Evolutionary conservation across 768 basidiomycete species (phyloP).

Genomic region (Suillus discolor): DNA sequence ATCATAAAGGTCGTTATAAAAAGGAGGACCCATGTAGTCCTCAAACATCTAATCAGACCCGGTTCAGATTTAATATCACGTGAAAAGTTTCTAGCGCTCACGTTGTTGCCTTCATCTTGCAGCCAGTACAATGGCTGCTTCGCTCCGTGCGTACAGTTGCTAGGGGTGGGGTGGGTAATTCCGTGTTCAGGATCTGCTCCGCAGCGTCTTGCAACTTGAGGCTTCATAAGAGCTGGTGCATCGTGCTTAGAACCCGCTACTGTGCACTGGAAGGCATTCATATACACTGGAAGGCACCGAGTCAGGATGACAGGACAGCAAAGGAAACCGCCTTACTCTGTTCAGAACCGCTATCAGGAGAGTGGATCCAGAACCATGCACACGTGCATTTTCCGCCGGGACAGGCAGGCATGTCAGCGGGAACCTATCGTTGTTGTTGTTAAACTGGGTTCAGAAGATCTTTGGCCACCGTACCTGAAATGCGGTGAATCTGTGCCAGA

Average conservation of each 20-base stretch:
- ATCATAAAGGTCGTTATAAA: slow-evolving; percentile 41
- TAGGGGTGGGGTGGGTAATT: slow-evolving; percentile 21
- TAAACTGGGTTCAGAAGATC: slow-evolving; percentile 38
- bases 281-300: slow-evolving; percentile 30
- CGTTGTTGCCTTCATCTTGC: slow-evolving; percentile 42
- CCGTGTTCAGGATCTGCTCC: slow-evolving; percentile 31
- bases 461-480: slow-evolving; percentile 40
- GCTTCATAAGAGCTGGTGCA: slow-evolving; percentile 33
- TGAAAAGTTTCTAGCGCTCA: slow-evolving; percentile 20
- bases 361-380: slow-evolving; percentile 45
- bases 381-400: slow-evolving; percentile 46
- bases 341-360: slow-evolving; percentile 34
- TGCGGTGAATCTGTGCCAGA: slow-evolving; percentile 41
- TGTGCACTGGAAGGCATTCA: slow-evolving; percentile 45
- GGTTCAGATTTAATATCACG: background rate
- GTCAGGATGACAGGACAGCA: background rate
- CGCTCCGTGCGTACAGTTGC: slow-evolving; percentile 43
- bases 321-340: slow-evolving; percentile 31
- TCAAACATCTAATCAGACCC: slow-evolving; percentile 31
- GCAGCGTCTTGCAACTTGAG: slow-evolving; percentile 38
- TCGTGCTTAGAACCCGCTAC: slow-evolving; percentile 29
- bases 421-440: slow-evolving; percentile 40
- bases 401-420: slow-evolving; percentile 45
- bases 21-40: slow-evolving; percentile 29
- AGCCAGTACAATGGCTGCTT: slow-evolving; percentile 44